Conservation (phyloP, 2,329 filamentous ascomycete species). For the Aureobasidium sp. region DNA sequence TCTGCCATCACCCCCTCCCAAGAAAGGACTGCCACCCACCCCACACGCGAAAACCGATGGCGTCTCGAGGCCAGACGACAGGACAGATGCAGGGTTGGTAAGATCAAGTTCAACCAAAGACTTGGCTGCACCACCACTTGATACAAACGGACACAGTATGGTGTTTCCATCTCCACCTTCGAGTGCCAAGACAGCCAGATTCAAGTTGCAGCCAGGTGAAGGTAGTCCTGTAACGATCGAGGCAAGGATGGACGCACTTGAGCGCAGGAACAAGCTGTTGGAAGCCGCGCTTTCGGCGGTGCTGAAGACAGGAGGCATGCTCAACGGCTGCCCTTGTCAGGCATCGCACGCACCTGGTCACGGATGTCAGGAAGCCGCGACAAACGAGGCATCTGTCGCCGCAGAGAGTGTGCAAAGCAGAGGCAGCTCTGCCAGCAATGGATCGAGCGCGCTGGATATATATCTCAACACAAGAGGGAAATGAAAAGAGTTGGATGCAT, state of each 20-base stretch:
- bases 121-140: constrained; percentile 12
- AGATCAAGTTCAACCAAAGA: background rate
- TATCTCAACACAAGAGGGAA: constrained; percentile 27
- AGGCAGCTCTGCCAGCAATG: constrained; percentile 23
- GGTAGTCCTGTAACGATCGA: constrained; percentile 21
- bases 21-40: constrained; percentile 28
- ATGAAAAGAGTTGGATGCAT: background rate
- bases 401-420: constrained; percentile 22
- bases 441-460: constrained; percentile 31
- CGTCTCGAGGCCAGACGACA: background rate
- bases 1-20: constrained; percentile 29
- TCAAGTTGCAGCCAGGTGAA: background rate
- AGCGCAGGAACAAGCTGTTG: constrained; percentile 34
- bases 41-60: constrained; percentile 16
- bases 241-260: constrained; percentile 32
- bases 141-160: background rate
- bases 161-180: constrained; percentile 14
- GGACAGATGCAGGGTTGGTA: background rate
- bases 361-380: constrained; percentile 2
- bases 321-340: constrained; percentile 26
- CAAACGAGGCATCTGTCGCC: background rate
- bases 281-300: constrained; percentile 36
- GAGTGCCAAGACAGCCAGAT: constrained; percentile 12
- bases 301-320: constrained; percentile 29
- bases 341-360: background rate